Evolutionary conservation across 192 early-diverging fungal species (phyloP).

Genomic region (Gigaspora rosea): DNA sequence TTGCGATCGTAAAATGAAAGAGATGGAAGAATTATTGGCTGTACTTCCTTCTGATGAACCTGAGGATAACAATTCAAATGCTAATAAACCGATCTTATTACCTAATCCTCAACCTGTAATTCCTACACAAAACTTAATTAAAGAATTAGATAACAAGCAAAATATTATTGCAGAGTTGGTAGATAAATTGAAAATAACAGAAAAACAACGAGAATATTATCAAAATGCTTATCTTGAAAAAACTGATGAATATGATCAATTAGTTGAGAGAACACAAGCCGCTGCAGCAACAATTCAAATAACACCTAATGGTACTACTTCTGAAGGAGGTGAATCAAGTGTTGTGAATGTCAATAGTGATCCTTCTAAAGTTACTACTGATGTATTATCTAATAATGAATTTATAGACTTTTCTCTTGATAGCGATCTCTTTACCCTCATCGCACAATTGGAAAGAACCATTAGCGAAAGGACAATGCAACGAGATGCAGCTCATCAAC

Average conservation of each 20-base stretch:
- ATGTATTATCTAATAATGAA: not conserved
- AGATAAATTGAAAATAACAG: constrained; percentile 29
- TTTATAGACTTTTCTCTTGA: constrained; percentile 19
- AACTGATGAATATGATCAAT: constrained; percentile 27
- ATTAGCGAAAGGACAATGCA: constrained; percentile 29
- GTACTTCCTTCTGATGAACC: not conserved
- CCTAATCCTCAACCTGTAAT: constrained; percentile 7
- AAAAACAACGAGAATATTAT: constrained; percentile 34
- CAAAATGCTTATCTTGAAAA: constrained; percentile 31
- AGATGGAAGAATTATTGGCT: constrained; percentile 20
- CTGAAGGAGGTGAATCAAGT: not conserved
- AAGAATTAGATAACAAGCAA: constrained; percentile 27
- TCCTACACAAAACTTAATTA: not conserved
- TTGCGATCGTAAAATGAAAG: constrained; percentile 16
- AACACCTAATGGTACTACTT: not conserved
- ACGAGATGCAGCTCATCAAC: constrained; percentile 22
- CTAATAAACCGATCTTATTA: not conserved
- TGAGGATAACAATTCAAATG: not conserved
- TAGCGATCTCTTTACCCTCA: constrained; percentile 31
- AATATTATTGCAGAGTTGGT: constrained; percentile 30
- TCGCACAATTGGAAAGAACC: constrained; percentile 27
- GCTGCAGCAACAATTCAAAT: not conserved
- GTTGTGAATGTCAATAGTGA: not conserved
- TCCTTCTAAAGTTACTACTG: not conserved
- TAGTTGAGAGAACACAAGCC: not conserved